Evolutionary conservation across 805 yeast species (phyloP), one percentile per base, ranked within the genome.

Genomic region (Metschnikowia lunata): DNA sequence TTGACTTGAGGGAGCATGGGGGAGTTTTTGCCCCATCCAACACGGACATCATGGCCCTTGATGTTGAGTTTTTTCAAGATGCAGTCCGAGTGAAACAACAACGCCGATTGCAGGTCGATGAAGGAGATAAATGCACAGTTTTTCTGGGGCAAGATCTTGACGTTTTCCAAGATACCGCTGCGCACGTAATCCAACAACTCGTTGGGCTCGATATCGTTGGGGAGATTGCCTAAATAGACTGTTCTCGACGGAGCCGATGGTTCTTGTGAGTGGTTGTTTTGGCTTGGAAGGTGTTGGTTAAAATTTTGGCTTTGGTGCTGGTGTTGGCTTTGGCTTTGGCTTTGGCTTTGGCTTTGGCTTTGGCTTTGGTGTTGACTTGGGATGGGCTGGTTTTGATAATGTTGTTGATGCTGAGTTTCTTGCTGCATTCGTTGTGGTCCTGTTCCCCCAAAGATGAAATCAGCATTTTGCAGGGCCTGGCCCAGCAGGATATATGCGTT

Each of bases 31-130:
- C 96, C 97, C 98, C 98, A 93, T 10, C 97, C 96, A 47, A 91
- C 78, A 58, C 88, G 79, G 45, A 90, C 79, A 57, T 87, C 95
- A 52, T 84, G 81, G 37, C 88, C 89, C 54, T 80, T 81, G 47
- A 93, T 85, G 34, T 83, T 79, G 50, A 90, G 72, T 60, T 90
- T 80, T 60, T 88, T 88, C 60, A 91, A 74, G 40, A 87, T 83
- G 33, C 96, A 95, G 67, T 90, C 97, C 0, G 96, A 87, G 64
- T 89, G 97, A 69, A 93, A 93, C 52, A 88, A 78, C 47, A 88
- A 72, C 0, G 98, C 97, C 28, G 93, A 78, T 52, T 86, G 83
- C 61, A 85, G 91, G 63, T 89, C 96, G 45, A 91, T 72, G 63
- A 93, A 91, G 6, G 96, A 85, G 34, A 91, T 77, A 60, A 88